Base-by-base conservation (phyloP, 257 asterid genomes). In the Galeopsis tetrahit region DNA sequence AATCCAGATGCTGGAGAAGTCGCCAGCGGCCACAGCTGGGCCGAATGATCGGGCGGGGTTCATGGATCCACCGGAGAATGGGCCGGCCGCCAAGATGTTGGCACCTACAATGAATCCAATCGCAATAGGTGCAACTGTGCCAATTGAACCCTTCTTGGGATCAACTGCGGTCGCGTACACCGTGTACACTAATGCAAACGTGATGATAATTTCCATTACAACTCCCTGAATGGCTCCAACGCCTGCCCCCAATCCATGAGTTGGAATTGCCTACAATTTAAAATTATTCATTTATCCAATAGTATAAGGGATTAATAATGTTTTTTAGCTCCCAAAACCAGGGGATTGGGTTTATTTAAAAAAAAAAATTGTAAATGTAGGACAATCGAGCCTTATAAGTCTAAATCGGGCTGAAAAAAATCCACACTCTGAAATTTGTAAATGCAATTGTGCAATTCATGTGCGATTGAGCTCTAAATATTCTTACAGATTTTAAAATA, bases 41-140 rank as follows among this genome's bases (percentile, higher is more conserved):
- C 97, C 97, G 39, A 87, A 87, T 0, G 98, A 93, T 0, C 96
- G 90, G 73, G 98, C 98, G 0, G 97, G 98, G 85, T 93, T 93
- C 98, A 93, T 93, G 10, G 98, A 93, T 10, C 98, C 97, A 1
- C 98, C 98, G 31, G 96, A 90, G 85, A 93, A 93, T 3, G 97
- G 93, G 36, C 98, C 97, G 1, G 96, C 97, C 1, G 98, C 97
- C 84, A 93, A 78, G 11, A 93, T 93, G 77, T 93, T 93, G 69
- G 98, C 97, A 0, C 97, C 93, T 3, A 90, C 98, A 4, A 93
- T 87, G 86, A 93, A 84, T 4, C 98, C 98, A 15, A 93, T 90
- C 34, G 97, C 98, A 13, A 93, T 90, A 36, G 98, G 97, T 1
- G 98, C 98, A 46, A 93, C 85, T 0, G 85, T 83, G 11, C 97